phyloP scores from a whole-genome alignment of 164 flowering plant genomes.

The Cinnamomum chago region DNA sequence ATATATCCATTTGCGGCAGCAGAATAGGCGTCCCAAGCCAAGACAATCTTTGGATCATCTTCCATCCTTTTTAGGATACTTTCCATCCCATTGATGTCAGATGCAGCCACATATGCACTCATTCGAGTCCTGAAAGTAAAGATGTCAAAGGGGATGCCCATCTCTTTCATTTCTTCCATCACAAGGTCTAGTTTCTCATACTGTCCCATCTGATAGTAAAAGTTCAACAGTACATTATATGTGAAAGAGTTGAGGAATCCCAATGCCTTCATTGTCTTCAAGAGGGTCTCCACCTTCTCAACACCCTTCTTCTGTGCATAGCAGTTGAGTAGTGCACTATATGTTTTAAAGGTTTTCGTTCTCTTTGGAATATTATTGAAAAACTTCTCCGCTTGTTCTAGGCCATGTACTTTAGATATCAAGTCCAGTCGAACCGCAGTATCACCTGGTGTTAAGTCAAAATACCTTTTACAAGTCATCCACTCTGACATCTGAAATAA shows the following conservation, averaged over 20 bases:
- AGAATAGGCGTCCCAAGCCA: constrained; percentile 26
- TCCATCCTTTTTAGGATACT: constrained; percentile 29
- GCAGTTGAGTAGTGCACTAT: constrained; percentile 39
- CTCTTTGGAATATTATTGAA: constrained; percentile 24
- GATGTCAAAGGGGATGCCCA: constrained; percentile 25
- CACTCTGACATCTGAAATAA: constrained; percentile 42
- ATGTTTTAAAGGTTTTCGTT: constrained; percentile 12
- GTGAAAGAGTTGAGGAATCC: constrained; percentile 15
- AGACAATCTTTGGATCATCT: constrained; percentile 15
- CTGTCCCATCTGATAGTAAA: constrained; percentile 27
- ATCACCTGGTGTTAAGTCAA: constrained; percentile 15
- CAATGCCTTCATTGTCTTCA: constrained; percentile 29
- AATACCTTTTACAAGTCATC: constrained; percentile 36
- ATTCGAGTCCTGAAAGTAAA: constrained; percentile 22
- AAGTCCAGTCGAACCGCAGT: constrained; percentile 26
- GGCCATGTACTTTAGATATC: constrained; percentile 34
- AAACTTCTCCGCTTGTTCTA: constrained; percentile 35
- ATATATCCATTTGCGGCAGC: constrained; percentile 37
- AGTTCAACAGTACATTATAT: constrained; percentile 34
- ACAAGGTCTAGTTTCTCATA: constrained; percentile 32
- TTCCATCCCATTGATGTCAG: constrained; percentile 33
- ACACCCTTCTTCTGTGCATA: constrained; percentile 25
- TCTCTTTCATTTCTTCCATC: constrained; percentile 40
- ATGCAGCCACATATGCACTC: constrained; percentile 24
- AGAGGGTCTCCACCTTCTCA: constrained; percentile 39